Conservation (phyloP, 768 basidiomycete species). For the Tulasnella sp. region DNA sequence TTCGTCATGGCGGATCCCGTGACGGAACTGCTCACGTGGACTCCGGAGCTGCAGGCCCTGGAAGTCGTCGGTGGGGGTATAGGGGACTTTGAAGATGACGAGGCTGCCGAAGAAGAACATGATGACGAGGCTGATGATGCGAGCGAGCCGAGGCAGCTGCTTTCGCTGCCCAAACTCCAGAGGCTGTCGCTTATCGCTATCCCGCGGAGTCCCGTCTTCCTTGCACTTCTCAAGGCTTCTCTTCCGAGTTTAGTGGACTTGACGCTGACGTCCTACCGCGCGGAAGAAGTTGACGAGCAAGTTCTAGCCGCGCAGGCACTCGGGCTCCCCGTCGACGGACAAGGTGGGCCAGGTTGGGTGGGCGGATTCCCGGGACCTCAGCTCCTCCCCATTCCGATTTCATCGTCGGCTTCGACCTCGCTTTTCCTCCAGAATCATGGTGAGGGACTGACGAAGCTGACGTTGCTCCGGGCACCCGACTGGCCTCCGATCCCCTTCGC, state of each 20-base stretch:
- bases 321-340: slow-evolving; percentile 16
- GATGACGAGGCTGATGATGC: neutral
- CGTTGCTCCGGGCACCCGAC: slow-evolving; percentile 7
- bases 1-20: slow-evolving; percentile 4
- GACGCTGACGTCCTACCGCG: slow-evolving; percentile 58
- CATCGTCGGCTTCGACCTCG: slow-evolving; percentile 17
- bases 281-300: slow-evolving; percentile 45
- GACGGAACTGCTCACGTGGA: slow-evolving; percentile 22
- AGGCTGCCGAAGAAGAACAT: slow-evolving; percentile 24
- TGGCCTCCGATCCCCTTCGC: slow-evolving; percentile 15
- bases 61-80: slow-evolving; percentile 51
- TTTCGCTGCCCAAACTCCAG: slow-evolving; percentile 46
- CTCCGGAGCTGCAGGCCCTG: slow-evolving; percentile 47
- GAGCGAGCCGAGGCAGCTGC: slow-evolving; percentile 23
- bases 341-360: neutral
- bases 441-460: slow-evolving; percentile 10
- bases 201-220: slow-evolving; percentile 52
- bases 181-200: slow-evolving; percentile 54
- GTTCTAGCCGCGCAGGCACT: slow-evolving; percentile 37
- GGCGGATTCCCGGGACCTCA: slow-evolving; percentile 12
- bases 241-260: slow-evolving; percentile 55
- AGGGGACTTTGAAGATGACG: slow-evolving; percentile 36
- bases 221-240: slow-evolving; percentile 43
- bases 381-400: slow-evolving; percentile 42
- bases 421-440: slow-evolving; percentile 14